Evolutionary conservation across 2,329 filamentous ascomycete species (phyloP), one percentile per base, ranked within the genome.

Genomic region (Arthrobotrys conoides): DNA sequence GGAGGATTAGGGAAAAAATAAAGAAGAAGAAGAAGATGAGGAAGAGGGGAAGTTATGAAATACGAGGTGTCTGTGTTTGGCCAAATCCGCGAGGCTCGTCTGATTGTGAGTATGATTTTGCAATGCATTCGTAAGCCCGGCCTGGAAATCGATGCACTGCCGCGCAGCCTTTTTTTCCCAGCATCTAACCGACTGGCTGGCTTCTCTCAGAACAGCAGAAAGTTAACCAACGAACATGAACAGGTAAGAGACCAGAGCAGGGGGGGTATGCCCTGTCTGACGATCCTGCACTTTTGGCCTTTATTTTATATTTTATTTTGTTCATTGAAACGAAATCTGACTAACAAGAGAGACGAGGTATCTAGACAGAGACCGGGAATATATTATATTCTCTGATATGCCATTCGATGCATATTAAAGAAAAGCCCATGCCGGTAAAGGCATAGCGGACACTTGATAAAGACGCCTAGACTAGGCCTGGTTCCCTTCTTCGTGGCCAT

Each of bases 71-170:
- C 16, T 44, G 49, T 27, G 22, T 49, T 49, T 49, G 48, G 48
- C 14, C n/a, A 27, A 66, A 38, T 30, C 30, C 46, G 41, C 48
- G 30, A 66, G 38, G 61, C 57, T 61, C 12, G 27, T 61, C 30
- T 30, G 55, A 33, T 30, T n/a, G 30, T 20, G 5, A 6, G n/a
- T 33, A 9, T 65, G 61, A 27, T 49, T 22, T 24, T 51, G 51
- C 51, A 61, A 20, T 61, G 71, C 30, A 76, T 76, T 76, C 73
- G 73, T 77, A 71, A 77, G 73, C 73, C 61, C 10, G 48, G 24
- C 38, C 63, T 24, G 22, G 10, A 33, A 24, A 8, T 18, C 30
- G 57, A 33, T 38, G 53, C 71, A 69, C 71, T 65, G 64, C 57
- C 59, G 66, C 73, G 51, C 70, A 66, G 53, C 27, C 46, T 22